Percentiles rank a stretch among this genome's conserved stretches.
Conservation (phyloP, 176 grass and related monocot genomes). For the Carex pumila region DNA sequence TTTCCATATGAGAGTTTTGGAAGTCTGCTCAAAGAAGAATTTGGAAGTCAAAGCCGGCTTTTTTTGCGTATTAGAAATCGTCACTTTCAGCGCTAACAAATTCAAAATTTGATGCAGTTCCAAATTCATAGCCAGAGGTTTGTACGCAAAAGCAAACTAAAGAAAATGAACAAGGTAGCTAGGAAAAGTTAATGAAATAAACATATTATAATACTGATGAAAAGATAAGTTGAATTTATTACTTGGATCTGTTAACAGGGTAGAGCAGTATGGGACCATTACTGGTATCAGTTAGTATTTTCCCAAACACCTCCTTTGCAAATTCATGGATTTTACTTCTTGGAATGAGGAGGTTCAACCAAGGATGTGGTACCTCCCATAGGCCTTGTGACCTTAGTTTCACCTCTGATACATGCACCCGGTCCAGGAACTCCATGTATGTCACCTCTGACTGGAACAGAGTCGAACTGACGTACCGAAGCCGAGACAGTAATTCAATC, state of each 20-base stretch:
- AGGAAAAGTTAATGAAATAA: neutral
- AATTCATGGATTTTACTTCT: constrained; percentile 59
- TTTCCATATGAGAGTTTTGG: neutral
- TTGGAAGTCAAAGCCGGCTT: constrained; percentile 12
- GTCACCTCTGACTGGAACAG: constrained; percentile 76
- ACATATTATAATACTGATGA: neutral
- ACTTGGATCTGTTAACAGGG: constrained; percentile 84
- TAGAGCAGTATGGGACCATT: constrained; percentile 92
- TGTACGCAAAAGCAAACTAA: constrained; percentile 4
- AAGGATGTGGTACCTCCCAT: constrained; percentile 96
- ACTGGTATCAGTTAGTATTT: constrained; percentile 78
- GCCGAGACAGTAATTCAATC: constrained; percentile 39
- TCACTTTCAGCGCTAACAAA: neutral
- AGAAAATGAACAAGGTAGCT: neutral
- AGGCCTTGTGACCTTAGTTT: constrained; percentile 75
- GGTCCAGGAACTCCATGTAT: constrained; percentile 82
- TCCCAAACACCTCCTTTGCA: constrained; percentile 67
- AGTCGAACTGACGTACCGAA: constrained; percentile 70
- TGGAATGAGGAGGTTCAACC: constrained; percentile 88
- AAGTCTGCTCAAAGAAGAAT: too few relatives aligned
- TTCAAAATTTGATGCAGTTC: neutral
- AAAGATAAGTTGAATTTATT: constrained; percentile 3
- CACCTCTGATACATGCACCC: constrained; percentile 74
- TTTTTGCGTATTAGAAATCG: neutral
- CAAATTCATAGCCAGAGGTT: neutral